Percentiles rank a stretch among this genome's conserved stretches.
Evolutionary conservation across 2,329 filamentous ascomycete species (phyloP).

Genomic region (Exophiala bonariae): DNA sequence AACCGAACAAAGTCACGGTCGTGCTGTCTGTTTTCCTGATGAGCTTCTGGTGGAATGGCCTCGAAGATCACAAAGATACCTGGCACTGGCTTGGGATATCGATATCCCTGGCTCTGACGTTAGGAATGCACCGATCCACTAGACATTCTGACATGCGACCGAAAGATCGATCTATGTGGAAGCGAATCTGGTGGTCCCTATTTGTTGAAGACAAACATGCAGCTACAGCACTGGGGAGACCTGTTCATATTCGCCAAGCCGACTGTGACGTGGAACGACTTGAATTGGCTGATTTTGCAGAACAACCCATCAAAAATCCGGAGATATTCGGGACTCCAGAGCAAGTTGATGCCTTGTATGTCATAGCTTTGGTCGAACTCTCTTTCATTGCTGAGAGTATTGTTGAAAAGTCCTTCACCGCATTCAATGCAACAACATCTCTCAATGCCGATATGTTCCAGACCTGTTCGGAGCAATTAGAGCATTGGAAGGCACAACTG

Average conservation of each 20-base stretch:
- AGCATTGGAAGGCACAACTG: slow-evolving; percentile 17
- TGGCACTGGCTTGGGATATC: slow-evolving; percentile 37
- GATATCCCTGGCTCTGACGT: slow-evolving; percentile 16
- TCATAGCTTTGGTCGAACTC: slow-evolving; percentile 22
- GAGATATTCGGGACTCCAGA: slow-evolving; percentile 19
- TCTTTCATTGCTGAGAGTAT: slow-evolving; percentile 19
- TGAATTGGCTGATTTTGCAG: slow-evolving; percentile 26
- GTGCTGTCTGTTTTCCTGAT: slow-evolving; percentile 27
- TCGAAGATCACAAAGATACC: slow-evolving; percentile 33
- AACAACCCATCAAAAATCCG: slow-evolving; percentile 11
- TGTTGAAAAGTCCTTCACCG: slow-evolving; percentile 19
- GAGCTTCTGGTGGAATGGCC: slow-evolving; percentile 27
- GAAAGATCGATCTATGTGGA: slow-evolving; percentile 22
- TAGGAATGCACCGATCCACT: slow-evolving; percentile 22
- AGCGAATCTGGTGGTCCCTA: slow-evolving; percentile 29
- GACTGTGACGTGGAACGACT: slow-evolving; percentile 31
- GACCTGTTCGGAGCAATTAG: slow-evolving; percentile 16
- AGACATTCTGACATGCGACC: slow-evolving; percentile 19
- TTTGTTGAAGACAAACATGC: slow-evolving; percentile 23
- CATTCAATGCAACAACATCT: slow-evolving; percentile 17
- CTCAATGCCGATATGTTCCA: slow-evolving; percentile 20
- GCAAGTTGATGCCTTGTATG: slow-evolving; percentile 15
- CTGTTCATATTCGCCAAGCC: slow-evolving; percentile 29
- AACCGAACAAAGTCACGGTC: slow-evolving; percentile 24
- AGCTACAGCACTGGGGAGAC: slow-evolving; percentile 26